Evolutionary conservation across 1,284 basidiomycete genomes (phyloP).

Genomic region (Austroboletus novae-zelandiae): DNA sequence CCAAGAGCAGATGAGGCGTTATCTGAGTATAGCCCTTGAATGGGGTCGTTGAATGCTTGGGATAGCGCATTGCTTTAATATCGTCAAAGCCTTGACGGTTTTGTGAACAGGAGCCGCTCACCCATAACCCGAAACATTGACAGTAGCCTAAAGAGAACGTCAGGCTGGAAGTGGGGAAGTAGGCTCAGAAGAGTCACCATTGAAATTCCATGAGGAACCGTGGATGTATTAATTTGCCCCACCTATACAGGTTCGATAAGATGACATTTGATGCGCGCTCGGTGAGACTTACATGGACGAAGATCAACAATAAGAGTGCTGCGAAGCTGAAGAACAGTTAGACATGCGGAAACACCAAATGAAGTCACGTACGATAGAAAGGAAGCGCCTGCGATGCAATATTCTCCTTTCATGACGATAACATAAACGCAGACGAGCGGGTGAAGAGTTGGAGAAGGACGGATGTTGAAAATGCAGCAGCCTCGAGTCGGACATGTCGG

Average conservation of each 20-base stretch:
- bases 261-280: conserved; percentile 21
- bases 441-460: conserved; percentile 18
- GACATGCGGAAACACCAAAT: conserved; percentile 10
- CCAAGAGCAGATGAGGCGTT: conserved; percentile 65
- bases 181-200: conserved; percentile 50
- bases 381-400: conserved; percentile 66
- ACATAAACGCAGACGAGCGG: conserved; percentile 23
- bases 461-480: conserved; percentile 24
- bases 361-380: conserved; percentile 58
- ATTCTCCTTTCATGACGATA: conserved; percentile 60
- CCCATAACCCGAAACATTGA: conserved; percentile 72
- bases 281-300: conserved; percentile 62
- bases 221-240: conserved; percentile 76
- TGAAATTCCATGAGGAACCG: conserved; percentile 64
- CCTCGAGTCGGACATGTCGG: conserved; percentile 27
- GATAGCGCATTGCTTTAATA: conserved; percentile 48
- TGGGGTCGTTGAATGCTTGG: conserved; percentile 53
- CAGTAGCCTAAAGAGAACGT: conserved; percentile 48
- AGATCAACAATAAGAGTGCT: conserved; percentile 70
- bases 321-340: conserved; percentile 47
- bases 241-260: conserved; percentile 50
- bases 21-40: conserved; percentile 63
- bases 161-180: conserved; percentile 6
- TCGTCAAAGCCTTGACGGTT: conserved; percentile 10
- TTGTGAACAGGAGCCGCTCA: conserved; percentile 33